phyloP scores from a whole-genome alignment of 2,329 filamentous ascomycete species.

The Coniochaeta sp. region DNA sequence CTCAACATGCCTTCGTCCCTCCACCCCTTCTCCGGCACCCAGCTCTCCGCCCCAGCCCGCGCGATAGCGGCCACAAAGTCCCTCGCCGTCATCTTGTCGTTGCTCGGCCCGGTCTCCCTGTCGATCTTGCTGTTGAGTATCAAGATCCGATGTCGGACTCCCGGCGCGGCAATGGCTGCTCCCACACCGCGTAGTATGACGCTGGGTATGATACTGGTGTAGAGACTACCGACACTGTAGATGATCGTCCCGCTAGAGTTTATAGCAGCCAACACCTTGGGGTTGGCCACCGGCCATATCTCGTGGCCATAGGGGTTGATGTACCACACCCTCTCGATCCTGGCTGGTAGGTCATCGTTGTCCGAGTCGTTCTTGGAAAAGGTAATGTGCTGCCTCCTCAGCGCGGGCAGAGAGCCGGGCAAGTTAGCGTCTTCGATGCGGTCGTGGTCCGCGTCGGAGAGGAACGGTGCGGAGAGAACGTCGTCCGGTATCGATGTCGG shows the following conservation, averaged over 20 bases:
- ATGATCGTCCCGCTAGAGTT: conserved; percentile 60
- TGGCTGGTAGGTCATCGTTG: conserved; percentile 67
- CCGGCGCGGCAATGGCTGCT: conserved; percentile 44
- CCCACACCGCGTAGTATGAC: conserved; percentile 73
- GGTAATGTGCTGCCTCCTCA: conserved; percentile 73
- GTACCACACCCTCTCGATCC: conserved; percentile 85
- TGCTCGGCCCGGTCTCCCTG: conserved; percentile 72
- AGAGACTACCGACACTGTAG: conserved; percentile 91
- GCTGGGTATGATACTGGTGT: conserved; percentile 81
- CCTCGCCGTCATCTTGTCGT: conserved; percentile 58
- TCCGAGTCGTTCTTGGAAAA: conserved; percentile 65
- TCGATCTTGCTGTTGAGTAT: conserved; percentile 81
- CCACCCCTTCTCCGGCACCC: conserved; percentile 28
- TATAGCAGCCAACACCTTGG: conserved; percentile 67
- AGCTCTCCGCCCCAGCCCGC: conserved; percentile 64
- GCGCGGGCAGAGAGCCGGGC: conserved; percentile 70
- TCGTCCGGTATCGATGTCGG: conserved; percentile 45
- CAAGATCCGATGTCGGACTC: conserved; percentile 60
- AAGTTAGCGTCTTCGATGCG: conserved; percentile 72
- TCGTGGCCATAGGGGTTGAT: conserved; percentile 99
- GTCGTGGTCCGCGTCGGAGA: conserved; percentile 45
- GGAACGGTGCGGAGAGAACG: not conserved
- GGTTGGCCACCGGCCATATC: conserved; percentile 77
- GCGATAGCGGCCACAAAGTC: conserved; percentile 81
- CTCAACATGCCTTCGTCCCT: conserved; percentile 39